A percentile compares a stretch with the other conserved stretches of the same genome.
Evolutionary conservation across 2,329 filamentous ascomycete genomes (phyloP).

Genomic region (Alternaria brassicicola): DNA sequence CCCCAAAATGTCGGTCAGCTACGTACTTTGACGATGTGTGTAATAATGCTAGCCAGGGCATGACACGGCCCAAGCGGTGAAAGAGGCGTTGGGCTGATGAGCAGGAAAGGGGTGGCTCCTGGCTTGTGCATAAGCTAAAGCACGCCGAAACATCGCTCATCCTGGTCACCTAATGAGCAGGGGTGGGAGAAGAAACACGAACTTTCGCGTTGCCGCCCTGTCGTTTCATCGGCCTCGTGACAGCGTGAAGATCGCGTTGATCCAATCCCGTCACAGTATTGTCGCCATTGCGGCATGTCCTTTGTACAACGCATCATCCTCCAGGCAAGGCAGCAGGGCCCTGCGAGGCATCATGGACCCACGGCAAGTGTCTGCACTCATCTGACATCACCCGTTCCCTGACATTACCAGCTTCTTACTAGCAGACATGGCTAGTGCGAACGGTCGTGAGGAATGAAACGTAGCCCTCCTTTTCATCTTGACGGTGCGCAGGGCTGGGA

Average conservation of each 20-base stretch:
- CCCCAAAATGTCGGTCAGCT: slow-evolving; percentile 50
- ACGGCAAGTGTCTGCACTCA: slow-evolving; percentile 22
- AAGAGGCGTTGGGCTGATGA: slow-evolving; percentile 49
- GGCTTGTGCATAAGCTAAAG: slow-evolving; percentile 47
- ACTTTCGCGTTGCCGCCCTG: slow-evolving; percentile 36
- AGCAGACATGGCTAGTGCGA: slow-evolving; percentile 38
- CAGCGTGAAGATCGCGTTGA: slow-evolving; percentile 44
- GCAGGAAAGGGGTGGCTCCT: slow-evolving; percentile 48
- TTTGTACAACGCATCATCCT: slow-evolving; percentile 30
- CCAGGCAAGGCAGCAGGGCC: slow-evolving; percentile 25
- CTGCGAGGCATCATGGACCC: slow-evolving; percentile 21
- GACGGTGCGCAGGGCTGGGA: slow-evolving; percentile 29
- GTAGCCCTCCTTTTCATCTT: slow-evolving; percentile 37
- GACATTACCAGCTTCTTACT: slow-evolving; percentile 31
- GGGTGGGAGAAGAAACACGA: slow-evolving; percentile 47
- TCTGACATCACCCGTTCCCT: slow-evolving; percentile 43
- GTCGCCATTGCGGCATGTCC: slow-evolving; percentile 26
- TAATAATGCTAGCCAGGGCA: slow-evolving; percentile 47
- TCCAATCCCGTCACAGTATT: slow-evolving; percentile 42
- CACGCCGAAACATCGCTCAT: slow-evolving; percentile 48
- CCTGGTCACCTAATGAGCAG: slow-evolving; percentile 42
- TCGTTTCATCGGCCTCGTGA: slow-evolving; percentile 52
- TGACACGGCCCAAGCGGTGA: slow-evolving; percentile 49
- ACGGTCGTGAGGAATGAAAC: slow-evolving; percentile 40
- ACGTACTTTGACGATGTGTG: slow-evolving; percentile 50